Evolutionary conservation across 495 filamentous ascomycete species (phyloP).

Genomic region (Neurospora sp.): DNA sequence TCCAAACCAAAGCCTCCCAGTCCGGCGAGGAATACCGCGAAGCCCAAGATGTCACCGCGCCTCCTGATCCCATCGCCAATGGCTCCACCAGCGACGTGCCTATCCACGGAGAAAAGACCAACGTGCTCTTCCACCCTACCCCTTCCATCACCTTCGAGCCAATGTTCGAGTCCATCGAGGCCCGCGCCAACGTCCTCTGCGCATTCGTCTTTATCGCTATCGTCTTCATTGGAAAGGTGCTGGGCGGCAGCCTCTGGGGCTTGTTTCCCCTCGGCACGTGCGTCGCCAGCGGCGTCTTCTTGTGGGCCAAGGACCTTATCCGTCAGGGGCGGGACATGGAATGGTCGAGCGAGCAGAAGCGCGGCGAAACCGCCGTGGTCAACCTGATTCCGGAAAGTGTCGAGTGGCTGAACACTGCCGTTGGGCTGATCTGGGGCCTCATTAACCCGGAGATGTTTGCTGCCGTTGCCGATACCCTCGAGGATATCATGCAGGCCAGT

Average conservation of each 20-base stretch:
- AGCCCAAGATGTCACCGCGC: constrained; percentile 82
- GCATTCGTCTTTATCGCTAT: constrained; percentile 59
- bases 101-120: constrained; percentile 92
- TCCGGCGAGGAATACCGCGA: constrained; percentile 65
- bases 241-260: constrained; percentile 64
- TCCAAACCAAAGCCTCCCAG: constrained; percentile 48
- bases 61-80: constrained; percentile 71
- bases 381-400: constrained; percentile 90
- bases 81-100: constrained; percentile 85
- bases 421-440: constrained; percentile 75
- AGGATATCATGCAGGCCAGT: constrained; percentile 92
- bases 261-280: constrained; percentile 61
- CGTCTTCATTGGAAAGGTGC: constrained; percentile 59
- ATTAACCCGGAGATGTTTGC: constrained; percentile 91
- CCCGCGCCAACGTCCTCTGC: constrained; percentile 55
- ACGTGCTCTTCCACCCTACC: constrained; percentile 91
- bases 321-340: constrained; percentile 72
- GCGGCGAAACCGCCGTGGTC: constrained; percentile 69
- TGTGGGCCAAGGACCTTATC: constrained; percentile 84
- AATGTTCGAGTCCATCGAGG: constrained; percentile 70
- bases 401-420: constrained; percentile 81
- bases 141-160: constrained; percentile 78
- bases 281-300: constrained; percentile 62
- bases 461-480: constrained; percentile 42
- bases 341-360: constrained; percentile 76